Base-by-base conservation (phyloP, 768 basidiomycete species). In the Tephrocybe sp. region DNA sequence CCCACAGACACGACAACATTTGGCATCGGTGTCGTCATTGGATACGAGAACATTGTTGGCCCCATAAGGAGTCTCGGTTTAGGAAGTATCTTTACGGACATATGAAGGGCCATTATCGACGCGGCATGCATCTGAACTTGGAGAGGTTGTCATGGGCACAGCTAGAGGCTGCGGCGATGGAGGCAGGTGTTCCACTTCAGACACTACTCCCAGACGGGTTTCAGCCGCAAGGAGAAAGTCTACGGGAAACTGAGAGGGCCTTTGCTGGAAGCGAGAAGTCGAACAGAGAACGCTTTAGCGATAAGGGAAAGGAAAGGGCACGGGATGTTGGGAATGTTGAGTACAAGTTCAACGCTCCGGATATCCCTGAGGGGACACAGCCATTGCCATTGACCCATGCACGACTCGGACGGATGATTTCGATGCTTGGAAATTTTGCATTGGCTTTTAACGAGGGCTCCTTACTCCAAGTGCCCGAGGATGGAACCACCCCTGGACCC, bases 111-210 rank as follows among this genome's bases (percentile, higher is more conserved):
- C 51, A 45, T 48, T 68, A 73, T 46, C 73, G 71, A 7, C 72
- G 64, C 17, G 77, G 78, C 10, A 82, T 77, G 74, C 77, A 77
- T 53, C 69, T 91, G 12, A 89, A 90, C 61, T 57, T 87, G 33
- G 77, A 79, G 53, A 85, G 75, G 4, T 71, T 91, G 39, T 71
- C 77, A 11, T 70, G 70, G 26, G 65, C 65, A 7, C 77, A 86
- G 63, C 72, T 86, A 11, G 77, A 85, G 52, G 74, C 72, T 16
- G 81, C 85, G 3, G 83, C 85, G 4, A 70, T 83, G 57, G 88
- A 89, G 63, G 83, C 85, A 3, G 85, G 85, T 3, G 79, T 82
- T 0, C 76, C 85, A 0, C 71, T 85, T 1, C 68, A 72, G 33
- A 72, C 70, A 30, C 69, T 87, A 3, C 63, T 83, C 2, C 80